Base-by-base conservation (phyloP, 176 grass and related monocot genomes). In the Phragmites australis region DNA sequence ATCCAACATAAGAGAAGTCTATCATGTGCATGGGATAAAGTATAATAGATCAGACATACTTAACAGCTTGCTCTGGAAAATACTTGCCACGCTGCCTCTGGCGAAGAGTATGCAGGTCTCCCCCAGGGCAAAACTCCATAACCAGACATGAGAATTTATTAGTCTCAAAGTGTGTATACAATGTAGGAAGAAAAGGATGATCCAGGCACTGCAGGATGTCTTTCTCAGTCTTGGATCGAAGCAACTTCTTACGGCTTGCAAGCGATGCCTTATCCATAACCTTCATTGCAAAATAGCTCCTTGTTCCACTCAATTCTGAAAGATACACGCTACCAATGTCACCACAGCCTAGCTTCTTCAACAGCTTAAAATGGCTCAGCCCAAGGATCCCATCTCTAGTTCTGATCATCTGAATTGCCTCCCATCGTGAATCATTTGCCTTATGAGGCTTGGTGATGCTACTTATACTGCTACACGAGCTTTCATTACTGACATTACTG, bases 241-340 rank as follows among this genome's bases (percentile, higher is more conserved):
- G 68, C 75, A 95, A 62, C 62, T 92, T 95, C 75, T 95, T 95
- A 10, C 89, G 87, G 74, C 87, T 87, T 34, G 89, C 85, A 73
- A 92, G 90, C 0, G 77, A 85, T 13, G 72, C 84, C 84, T 95
- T 95, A 72, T 95, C 93, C 89, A 95, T 95, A 51, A 92, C 88
- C 83, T 94, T 94, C 88, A 94, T 94, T 37, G 87, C 89, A 85
- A 95, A 95, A 88, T 92, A 92, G 65, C 73, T 92, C 76, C 88
- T 92, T 31, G 93, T 90, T 59, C 84, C 89, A 87, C 19, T 92
- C 47, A 95, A 74, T 32, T 95, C 93, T 29, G 93, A 92, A 68
- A 95, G 87, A 74, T 95, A 92, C 40, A 95, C 93, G 26, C 89
- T 92, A n/a, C 93, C 93, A 2, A 95, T 95, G 43, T 95, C 93